Base-by-base conservation (phyloP, 2,329 filamentous ascomycete species). In the Periconia macrospinosa region DNA sequence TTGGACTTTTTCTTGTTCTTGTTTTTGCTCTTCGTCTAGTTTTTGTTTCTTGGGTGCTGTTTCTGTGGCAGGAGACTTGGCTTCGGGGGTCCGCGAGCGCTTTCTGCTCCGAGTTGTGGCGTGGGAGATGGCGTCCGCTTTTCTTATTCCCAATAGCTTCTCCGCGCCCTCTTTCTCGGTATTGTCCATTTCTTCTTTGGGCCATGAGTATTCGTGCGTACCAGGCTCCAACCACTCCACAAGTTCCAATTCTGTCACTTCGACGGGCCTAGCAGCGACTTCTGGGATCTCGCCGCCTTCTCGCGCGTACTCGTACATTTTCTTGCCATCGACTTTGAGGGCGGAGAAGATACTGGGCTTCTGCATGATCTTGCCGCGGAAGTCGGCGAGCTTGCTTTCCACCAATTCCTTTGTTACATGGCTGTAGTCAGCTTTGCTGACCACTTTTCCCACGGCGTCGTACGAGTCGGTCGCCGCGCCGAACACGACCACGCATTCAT, bases 391-490 rank as follows among this genome's bases (percentile, higher is more conserved):
- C 15, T 88, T 90, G 69, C 89, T 83, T 74, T 96, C 89, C 0
- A 97, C 89, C 65, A 82, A 80, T 48, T 89, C 86, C 51, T 82
- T 84, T 7, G 92, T 97, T 55, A 99, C 83, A 68, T 96, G 90
- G 50, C 88, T 86, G 72, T 93, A 94, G 6, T 84, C 80, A 40
- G 86, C 87, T 64, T 86, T 85, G 60, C 85, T 86, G 41, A 97
- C 83, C 41, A 97, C 80, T 73, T 94, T 93, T 18, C 94, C 94
- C 8, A 89, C 83, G 14, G 86, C 82, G 71, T 99, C 94, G 74
- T 97, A 97, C 15, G 88, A 92, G 73, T 97, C 94, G 44, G 93
- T 97, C 66, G 89, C 91, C 9, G 90, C 91, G 53, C 94, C 94
- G 68, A 99, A 97, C 3, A 97, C 77, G 0, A 97, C 84, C 3